Evolutionary conservation across 495 filamentous ascomycete species (phyloP).

Genomic region (Massariosphaeria phaeospora): DNA sequence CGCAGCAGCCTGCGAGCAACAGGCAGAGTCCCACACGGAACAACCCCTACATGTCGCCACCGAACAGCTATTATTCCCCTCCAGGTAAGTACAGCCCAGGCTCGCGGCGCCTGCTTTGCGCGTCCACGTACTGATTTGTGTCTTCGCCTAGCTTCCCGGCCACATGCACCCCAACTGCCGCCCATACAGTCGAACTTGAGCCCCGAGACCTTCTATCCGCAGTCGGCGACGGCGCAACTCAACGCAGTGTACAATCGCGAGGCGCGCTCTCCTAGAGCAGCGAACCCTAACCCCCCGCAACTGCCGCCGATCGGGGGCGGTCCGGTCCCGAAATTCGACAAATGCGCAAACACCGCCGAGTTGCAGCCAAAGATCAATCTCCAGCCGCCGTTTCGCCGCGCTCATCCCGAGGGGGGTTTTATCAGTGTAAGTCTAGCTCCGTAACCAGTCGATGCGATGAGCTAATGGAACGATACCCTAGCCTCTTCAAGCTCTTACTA

Average conservation of each 20-base stretch:
- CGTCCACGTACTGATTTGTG: slow-evolving; percentile 40
- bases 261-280: slow-evolving; percentile 63
- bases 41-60: slow-evolving; percentile 55
- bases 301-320: slow-evolving; percentile 47
- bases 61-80: slow-evolving; percentile 62
- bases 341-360: slow-evolving; percentile 65
- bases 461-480: slow-evolving; percentile 37
- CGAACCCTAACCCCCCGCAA: slow-evolving; percentile 42
- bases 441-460: slow-evolving; percentile 10
- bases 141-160: slow-evolving; percentile 27
- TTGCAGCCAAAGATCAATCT: slow-evolving; percentile 75
- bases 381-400: slow-evolving; percentile 86
- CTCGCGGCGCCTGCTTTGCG: slow-evolving; percentile 36
- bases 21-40: slow-evolving; percentile 57
- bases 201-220: slow-evolving; percentile 63
- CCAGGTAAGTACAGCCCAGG: slow-evolving; percentile 46
- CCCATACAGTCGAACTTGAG: slow-evolving; percentile 64
- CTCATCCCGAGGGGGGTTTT: slow-evolving; percentile 96
- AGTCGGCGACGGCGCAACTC: slow-evolving; percentile 62
- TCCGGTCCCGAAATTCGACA: slow-evolving; percentile 81
- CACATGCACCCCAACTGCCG: slow-evolving; percentile 52
- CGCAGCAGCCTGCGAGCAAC: slow-evolving; percentile 39
- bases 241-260: slow-evolving; percentile 69
- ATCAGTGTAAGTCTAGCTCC: slow-evolving; percentile 71
- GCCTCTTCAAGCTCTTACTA: slow-evolving; percentile 94